Conservation (phyloP, 2,329 filamentous ascomycete species). For the Microcera coccophila region DNA sequence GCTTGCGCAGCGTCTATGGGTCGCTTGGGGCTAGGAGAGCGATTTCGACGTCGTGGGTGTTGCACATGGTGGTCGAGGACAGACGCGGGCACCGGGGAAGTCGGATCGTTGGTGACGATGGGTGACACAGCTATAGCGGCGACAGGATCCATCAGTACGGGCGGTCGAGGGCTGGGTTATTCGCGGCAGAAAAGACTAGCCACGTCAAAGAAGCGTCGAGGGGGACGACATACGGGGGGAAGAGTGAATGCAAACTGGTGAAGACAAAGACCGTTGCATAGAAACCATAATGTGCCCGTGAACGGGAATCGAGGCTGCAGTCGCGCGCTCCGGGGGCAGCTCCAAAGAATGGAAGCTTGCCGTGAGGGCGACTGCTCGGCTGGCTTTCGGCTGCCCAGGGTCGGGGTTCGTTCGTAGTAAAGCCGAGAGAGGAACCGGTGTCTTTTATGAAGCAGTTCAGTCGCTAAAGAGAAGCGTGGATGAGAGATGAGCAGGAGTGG, state of each 20-base stretch:
- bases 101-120: constrained; percentile 37
- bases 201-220: constrained; percentile 10
- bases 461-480: not conserved
- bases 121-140: constrained; percentile 31
- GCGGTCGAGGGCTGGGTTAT: not conserved
- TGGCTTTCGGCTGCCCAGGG: not conserved
- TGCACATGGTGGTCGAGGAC: constrained; percentile 51
- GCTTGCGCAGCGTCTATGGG: constrained; percentile 41
- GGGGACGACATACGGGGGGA: constrained; percentile 59
- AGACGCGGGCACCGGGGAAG: constrained; percentile 54
- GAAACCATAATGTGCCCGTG: constrained; percentile 56
- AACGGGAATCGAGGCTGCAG: constrained; percentile 27
- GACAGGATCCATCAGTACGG: constrained; percentile 28
- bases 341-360: constrained; percentile 17
- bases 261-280: constrained; percentile 61
- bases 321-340: constrained; percentile 34
- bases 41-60: constrained; percentile 46
- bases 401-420: not conserved
- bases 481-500: no score
- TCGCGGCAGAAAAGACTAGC: constrained; percentile 4
- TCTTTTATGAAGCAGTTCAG: not conserved
- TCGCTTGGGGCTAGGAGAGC: constrained; percentile 54
- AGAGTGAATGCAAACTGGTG: constrained; percentile 55
- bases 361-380: not conserved
- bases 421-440: not conserved